Evolutionary conservation across 805 yeast genomes (phyloP).

Genomic region (Huiozyma naganishii): DNA sequence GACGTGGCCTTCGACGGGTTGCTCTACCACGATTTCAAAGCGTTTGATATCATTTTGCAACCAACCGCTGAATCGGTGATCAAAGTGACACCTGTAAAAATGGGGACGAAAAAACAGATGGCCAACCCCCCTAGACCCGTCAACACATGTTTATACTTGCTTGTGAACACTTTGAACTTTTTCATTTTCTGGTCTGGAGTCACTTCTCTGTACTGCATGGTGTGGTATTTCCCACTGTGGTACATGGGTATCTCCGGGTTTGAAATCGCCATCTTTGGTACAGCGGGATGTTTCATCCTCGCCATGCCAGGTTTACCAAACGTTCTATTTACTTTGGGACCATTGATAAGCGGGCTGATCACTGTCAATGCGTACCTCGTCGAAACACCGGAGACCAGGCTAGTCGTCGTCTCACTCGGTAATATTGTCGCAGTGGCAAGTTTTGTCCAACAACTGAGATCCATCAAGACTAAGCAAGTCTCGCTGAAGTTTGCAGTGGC

Average conservation of each 20-base stretch:
- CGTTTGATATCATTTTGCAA: conserved; percentile 36
- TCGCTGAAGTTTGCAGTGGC: conserved; percentile 14
- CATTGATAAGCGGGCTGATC: conserved; percentile 39
- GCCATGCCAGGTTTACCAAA: conserved; percentile 31
- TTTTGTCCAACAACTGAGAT: conserved; percentile 42
- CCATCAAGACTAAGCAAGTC: conserved; percentile 25
- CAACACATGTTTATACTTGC: conserved; percentile 27
- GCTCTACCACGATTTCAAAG: conserved; percentile 58
- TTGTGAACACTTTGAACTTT: conserved; percentile 42
- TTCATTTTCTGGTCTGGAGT: conserved; percentile 76
- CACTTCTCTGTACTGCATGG: conserved; percentile 72
- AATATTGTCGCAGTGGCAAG: conserved; percentile 51
- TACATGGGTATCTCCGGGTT: conserved; percentile 95
- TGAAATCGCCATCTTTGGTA: conserved; percentile 57
- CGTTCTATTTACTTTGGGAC: conserved; percentile 21
- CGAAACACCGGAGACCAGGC: conserved; percentile 57
- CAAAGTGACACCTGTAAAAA: not conserved
- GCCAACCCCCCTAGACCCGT: not conserved
- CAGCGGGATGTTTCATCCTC: conserved; percentile 50
- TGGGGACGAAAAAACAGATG: not conserved
- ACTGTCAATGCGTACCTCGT: conserved; percentile 72
- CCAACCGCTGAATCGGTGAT: conserved; percentile 3
- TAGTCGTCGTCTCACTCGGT: conserved; percentile 58
- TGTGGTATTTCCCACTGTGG: conserved; percentile 98
- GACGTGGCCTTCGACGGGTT: conserved; percentile 82